A percentile compares a stretch with the other conserved stretches of the same genome.
phyloP scores from a whole-genome alignment of 345 rosid genomes.

The Syzygium jambos region DNA sequence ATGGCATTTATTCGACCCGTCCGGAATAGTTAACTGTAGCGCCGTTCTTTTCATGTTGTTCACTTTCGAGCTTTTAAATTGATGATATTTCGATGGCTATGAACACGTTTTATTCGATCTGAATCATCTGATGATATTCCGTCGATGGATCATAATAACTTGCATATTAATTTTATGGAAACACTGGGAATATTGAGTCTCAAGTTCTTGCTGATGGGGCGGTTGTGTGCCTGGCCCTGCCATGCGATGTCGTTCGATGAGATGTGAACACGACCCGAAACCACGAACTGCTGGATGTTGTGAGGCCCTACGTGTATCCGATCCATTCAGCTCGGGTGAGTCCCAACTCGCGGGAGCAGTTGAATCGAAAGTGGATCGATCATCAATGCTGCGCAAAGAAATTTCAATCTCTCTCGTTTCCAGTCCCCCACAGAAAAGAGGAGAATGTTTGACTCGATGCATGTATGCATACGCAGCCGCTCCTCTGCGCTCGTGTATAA shows the following conservation, averaged over 20 bases:
- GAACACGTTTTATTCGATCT: background rate
- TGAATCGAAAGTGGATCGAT: background rate
- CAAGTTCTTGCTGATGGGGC: background rate
- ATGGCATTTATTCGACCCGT: accelerated
- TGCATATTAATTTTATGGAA: background rate
- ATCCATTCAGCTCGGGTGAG: background rate
- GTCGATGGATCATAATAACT: background rate
- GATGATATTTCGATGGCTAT: background rate
- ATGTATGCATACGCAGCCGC: background rate
- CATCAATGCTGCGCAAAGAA: background rate
- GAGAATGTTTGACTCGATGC: background rate
- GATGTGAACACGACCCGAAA: background rate
- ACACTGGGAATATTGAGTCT: background rate
- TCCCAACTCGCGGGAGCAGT: background rate
- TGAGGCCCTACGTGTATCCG: background rate
- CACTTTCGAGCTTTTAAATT: background rate
- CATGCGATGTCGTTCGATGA: background rate
- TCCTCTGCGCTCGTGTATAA: background rate
- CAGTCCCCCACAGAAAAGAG: background rate
- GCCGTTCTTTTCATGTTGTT: background rate
- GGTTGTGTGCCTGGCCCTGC: background rate
- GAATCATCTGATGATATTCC: background rate
- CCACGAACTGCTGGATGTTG: background rate
- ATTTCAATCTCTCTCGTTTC: background rate
- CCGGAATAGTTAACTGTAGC: background rate